Evolutionary conservation across 352 stramenopile species (phyloP).

Genomic region (Pythium pyrilobum): DNA sequence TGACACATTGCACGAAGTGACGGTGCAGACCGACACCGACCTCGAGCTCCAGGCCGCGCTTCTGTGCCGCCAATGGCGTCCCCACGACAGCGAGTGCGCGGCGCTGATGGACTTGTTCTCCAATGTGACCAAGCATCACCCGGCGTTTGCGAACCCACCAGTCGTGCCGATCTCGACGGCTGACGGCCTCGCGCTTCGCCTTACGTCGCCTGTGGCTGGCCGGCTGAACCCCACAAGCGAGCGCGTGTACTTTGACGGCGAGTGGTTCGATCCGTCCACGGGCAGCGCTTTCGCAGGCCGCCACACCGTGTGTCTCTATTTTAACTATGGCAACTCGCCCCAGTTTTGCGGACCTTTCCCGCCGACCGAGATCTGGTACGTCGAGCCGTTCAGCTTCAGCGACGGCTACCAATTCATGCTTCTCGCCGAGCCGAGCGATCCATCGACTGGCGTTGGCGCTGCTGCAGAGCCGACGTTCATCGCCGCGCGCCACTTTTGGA

Average conservation of each 20-base stretch:
- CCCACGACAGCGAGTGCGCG: slow-evolving; percentile 25
- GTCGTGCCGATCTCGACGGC: neutral
- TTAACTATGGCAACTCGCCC: slow-evolving; percentile 13
- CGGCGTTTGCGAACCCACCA: slow-evolving; percentile 11
- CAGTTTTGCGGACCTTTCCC: slow-evolving; percentile 25
- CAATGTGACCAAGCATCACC: slow-evolving; percentile 8
- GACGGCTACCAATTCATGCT: slow-evolving; percentile 40
- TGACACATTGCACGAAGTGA: neutral
- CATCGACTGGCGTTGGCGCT: too few relatives aligned
- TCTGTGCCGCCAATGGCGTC: slow-evolving; percentile 28
- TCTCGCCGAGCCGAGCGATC: slow-evolving; percentile 25
- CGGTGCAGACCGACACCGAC: slow-evolving; percentile 15
- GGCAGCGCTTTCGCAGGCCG: neutral
- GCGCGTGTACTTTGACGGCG: slow-evolving; percentile 40
- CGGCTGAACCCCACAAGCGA: slow-evolving; percentile 32
- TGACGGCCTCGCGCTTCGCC: slow-evolving; percentile 6
- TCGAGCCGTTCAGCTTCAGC: slow-evolving; percentile 11
- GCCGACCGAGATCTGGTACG: slow-evolving; percentile 26
- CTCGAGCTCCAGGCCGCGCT: slow-evolving; percentile 31
- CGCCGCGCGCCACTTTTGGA: slow-evolving; percentile 31
- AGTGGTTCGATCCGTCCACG: slow-evolving; percentile 15
- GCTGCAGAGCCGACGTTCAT: slow-evolving; percentile 21
- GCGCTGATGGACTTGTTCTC: slow-evolving; percentile 25
- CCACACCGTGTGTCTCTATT: slow-evolving; percentile 35
- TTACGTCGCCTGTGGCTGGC: slow-evolving; percentile 23